phyloP scores from a whole-genome alignment of 495 filamentous ascomycete genomes.

The Parmelia sp. region DNA sequence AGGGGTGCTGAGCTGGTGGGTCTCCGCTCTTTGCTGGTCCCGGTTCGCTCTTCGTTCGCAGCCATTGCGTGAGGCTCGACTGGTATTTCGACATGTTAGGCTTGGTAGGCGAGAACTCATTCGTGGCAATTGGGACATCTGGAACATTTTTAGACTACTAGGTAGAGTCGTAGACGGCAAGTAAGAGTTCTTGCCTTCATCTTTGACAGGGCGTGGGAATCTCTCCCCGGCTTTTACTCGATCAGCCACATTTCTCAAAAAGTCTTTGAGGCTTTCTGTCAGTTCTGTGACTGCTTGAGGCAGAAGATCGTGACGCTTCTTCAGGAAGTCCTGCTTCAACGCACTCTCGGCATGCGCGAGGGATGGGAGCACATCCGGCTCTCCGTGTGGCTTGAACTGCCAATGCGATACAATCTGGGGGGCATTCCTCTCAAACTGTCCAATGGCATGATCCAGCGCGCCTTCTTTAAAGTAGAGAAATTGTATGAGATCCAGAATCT shows the following conservation, averaged over 20 bases:
- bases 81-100: not conserved
- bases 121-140: not conserved
- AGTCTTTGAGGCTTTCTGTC: slow-evolving; percentile 6
- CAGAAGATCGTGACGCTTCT: slow-evolving; percentile 5
- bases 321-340: slow-evolving; percentile 17
- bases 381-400: slow-evolving; percentile 23
- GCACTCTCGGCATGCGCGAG: not conserved
- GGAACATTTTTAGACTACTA: not conserved
- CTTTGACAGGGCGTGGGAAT: not conserved
- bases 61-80: slow-evolving; percentile 6
- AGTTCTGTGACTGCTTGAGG: slow-evolving; percentile 8
- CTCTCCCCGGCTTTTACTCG: slow-evolving; percentile 11
- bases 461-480: slow-evolving; percentile 19
- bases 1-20: not conserved
- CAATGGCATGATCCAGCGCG: slow-evolving; percentile 17
- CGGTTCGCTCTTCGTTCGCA: slow-evolving; percentile 17
- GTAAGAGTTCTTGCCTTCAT: not conserved
- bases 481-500: slow-evolving; percentile 12
- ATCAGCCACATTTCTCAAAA: slow-evolving; percentile 4
- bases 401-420: slow-evolving; percentile 17
- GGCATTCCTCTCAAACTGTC: slow-evolving; percentile 22
- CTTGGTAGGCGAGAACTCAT: not conserved
- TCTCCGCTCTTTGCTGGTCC: not conserved
- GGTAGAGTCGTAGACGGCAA: too few relatives aligned
- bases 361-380: slow-evolving; percentile 21